Evolutionary conservation across 2,329 filamentous ascomycete species (phyloP).

Genomic region (Coniochaeta sp.): DNA sequence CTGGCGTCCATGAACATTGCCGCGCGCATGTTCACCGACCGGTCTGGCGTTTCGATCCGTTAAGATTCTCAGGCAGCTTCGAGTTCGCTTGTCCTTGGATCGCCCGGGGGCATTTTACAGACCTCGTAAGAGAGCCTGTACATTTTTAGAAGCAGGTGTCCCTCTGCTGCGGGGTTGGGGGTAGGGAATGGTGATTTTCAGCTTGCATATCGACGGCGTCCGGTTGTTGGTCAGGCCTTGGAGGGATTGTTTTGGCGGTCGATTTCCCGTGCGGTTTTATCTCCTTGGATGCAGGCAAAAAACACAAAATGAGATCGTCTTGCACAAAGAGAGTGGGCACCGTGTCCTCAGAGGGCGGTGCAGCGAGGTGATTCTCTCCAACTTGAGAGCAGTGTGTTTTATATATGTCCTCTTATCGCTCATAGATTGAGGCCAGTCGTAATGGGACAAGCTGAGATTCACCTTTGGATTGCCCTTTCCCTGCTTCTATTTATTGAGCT

Average conservation of each 20-base stretch:
- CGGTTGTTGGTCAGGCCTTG: neutral
- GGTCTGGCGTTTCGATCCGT: slow-evolving; percentile 67
- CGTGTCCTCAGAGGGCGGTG: neutral
- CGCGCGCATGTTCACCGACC: slow-evolving; percentile 89
- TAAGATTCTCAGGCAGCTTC: slow-evolving; percentile 27
- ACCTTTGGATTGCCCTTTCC: neutral
- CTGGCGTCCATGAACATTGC: slow-evolving; percentile 98
- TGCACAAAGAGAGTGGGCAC: neutral
- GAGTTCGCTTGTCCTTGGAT: neutral
- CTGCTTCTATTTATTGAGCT: neutral
- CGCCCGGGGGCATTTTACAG: too few species aligned
- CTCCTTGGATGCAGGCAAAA: neutral
- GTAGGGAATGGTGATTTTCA: neutral
- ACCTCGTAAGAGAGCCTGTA: neutral
- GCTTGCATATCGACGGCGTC: neutral
- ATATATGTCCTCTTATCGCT: neutral
- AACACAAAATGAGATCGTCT: neutral
- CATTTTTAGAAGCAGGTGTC: neutral
- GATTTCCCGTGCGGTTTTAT: neutral
- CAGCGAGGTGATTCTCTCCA: neutral
- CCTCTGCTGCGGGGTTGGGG: neutral
- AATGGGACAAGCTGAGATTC: neutral
- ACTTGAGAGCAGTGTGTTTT: neutral
- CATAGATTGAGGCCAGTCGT: neutral
- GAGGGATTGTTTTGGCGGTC: neutral